A percentile compares a stretch with the other conserved stretches of the same genome.
Conservation (phyloP, 2,329 filamentous ascomycete species). For the Cordyceps farinosa region DNA sequence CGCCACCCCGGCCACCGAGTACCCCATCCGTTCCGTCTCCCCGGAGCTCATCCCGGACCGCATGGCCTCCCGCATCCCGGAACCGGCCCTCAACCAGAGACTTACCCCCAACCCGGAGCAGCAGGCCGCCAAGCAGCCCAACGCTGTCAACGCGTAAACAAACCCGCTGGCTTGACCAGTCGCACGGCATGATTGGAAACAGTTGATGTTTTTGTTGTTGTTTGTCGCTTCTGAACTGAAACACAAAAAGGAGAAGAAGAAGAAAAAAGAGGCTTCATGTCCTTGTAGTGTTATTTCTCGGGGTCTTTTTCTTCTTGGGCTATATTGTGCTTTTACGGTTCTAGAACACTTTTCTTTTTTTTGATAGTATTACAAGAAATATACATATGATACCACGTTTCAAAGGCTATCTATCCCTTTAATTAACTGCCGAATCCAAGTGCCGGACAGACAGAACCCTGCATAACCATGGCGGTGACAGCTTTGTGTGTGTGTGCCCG, state of each 20-base stretch:
- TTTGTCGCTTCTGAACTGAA: background rate
- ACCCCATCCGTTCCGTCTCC: conserved; percentile 52
- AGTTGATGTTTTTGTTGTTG: background rate
- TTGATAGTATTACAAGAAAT: background rate
- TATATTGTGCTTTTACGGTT: background rate
- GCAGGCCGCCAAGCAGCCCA: conserved; percentile 32
- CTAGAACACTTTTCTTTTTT: background rate
- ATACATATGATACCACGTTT: conserved; percentile 13
- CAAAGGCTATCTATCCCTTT: background rate
- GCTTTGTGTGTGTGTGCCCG: too few species aligned
- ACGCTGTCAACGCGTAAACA: conserved; percentile 26
- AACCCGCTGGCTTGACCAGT: background rate
- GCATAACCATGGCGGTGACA: background rate
- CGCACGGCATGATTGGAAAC: background rate
- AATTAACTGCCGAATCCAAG: background rate
- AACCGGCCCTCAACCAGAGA: conserved; percentile 42
- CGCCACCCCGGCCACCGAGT: conserved; percentile 53
- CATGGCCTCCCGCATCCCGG: conserved; percentile 56
- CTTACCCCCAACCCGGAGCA: conserved; percentile 48
- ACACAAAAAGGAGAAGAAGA: background rate
- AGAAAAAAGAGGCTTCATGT: background rate
- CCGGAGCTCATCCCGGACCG: conserved; percentile 60
- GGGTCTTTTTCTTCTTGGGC: background rate
- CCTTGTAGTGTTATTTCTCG: background rate
- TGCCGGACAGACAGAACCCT: background rate